Base-by-base conservation (phyloP, 768 basidiomycete genomes). In the Suillus brevipes region DNA sequence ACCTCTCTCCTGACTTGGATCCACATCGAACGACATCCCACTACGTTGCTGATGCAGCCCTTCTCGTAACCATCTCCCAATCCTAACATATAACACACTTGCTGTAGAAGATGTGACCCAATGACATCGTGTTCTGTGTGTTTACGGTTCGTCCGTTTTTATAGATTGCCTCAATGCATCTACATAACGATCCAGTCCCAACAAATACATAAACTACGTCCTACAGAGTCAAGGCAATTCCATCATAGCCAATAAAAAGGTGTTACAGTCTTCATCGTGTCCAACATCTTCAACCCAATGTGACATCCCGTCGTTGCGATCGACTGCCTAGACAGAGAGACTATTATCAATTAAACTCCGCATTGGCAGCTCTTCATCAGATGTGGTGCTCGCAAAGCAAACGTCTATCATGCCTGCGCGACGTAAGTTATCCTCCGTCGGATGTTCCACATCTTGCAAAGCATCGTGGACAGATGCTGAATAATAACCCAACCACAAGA, bases 391-490 rank as follows among this genome's bases (percentile, higher is more conserved):
- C 28, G 38, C 40, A 43, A 64, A 56, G 45, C 40, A 45, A 25
- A 64, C 42, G n/a, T 57, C 63, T n/a, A 64, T 31, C 63, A 64
- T 64, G 16, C 63, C 38, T 23, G 63, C 63, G 1, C 23, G 31
- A 10, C 63, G 63, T 10, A 64, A 28, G 40, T 59, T 43, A 25
- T 14, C 38, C 23, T 55, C 52, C 13, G 53, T 57, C 36, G 52
- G 52, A 23, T 53, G 20, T 23, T 28, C 25, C 18, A 59, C 55
- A 18, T 42, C 40, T 10, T 56, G 23, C 16, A 64, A 20, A 42
- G 20, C 60, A 13, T 50, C 43, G 4, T 36, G 13, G 8, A 61
- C 28, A 9, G 9, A 8, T 25, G 28, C 1, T 28, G 60, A 61
- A 49, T 45, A 28, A 36, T 12, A 4, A 12, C 43, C 63, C 25